Conservation (phyloP, 2,329 filamentous ascomycete genomes). For the Didymella arachidicola region DNA sequence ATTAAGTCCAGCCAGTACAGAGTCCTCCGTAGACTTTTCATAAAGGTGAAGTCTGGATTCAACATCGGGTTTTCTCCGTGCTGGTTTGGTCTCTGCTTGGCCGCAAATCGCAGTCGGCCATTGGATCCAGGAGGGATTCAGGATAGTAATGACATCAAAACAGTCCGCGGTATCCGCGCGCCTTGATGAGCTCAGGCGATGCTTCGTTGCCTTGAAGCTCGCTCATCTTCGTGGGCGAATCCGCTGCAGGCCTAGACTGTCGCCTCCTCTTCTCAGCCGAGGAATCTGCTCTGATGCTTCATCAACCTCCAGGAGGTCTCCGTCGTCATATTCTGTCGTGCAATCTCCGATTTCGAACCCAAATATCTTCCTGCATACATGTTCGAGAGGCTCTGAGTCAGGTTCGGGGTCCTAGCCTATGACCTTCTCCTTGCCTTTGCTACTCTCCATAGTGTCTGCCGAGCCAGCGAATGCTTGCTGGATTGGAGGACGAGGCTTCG, state of each 20-base stretch:
- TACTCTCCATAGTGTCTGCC: constrained; percentile 37
- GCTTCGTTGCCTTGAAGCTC: neutral
- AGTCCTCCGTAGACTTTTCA: too few species aligned
- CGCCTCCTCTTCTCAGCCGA: neutral
- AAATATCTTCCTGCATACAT: neutral
- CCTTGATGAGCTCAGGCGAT: neutral
- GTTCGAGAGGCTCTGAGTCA: neutral
- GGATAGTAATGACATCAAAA: neutral
- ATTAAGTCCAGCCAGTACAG: neutral
- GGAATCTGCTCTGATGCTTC: neutral
- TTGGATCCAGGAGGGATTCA: neutral
- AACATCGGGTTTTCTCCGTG: neutral
- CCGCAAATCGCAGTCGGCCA: neutral
- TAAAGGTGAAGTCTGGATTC: neutral
- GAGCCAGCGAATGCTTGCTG: constrained; percentile 49
- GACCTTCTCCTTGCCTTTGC: constrained; percentile 32
- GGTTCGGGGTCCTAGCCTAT: constrained; percentile 7
- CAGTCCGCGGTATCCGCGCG: neutral
- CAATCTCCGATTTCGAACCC: neutral
- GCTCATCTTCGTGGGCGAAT: neutral
- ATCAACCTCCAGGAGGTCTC: neutral
- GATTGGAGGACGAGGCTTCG: constrained; percentile 46
- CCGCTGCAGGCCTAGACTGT: neutral
- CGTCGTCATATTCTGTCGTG: neutral
- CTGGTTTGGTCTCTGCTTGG: neutral